Evolutionary conservation across 768 basidiomycete species (phyloP).

Genomic region (Gyrodon lividus): DNA sequence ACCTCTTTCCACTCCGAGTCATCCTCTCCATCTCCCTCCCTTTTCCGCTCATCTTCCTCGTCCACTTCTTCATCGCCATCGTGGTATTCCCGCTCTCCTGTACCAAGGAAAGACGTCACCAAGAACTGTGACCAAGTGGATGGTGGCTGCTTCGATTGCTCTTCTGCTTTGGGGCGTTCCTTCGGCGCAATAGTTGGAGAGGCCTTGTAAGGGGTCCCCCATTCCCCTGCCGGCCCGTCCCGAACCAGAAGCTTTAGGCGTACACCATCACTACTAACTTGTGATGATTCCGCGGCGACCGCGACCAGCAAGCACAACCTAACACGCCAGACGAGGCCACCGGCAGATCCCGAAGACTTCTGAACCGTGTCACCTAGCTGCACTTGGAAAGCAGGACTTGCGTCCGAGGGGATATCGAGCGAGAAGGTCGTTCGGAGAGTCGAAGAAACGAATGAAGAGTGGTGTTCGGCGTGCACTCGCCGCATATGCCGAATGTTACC

Average conservation of each 20-base stretch:
- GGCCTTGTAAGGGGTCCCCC: conserved; percentile 70
- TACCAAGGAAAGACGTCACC: conserved; percentile 38
- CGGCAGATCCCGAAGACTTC: conserved; percentile 33
- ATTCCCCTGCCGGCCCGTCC: conserved; percentile 64
- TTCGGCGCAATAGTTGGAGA: conserved; percentile 56
- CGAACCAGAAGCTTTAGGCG: conserved; percentile 51
- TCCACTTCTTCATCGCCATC: conserved; percentile 47
- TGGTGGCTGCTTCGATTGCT: background rate
- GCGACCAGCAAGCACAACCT: conserved; percentile 83
- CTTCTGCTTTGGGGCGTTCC: conserved; percentile 38
- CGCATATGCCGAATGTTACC: conserved; percentile 53
- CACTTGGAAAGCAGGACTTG: conserved; percentile 81
- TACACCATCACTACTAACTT: conserved; percentile 49
- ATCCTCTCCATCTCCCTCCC: conserved; percentile 51
- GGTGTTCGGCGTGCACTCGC: conserved; percentile 83
- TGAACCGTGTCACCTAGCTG: conserved; percentile 41
- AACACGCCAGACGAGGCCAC: conserved; percentile 91
- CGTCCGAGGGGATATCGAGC: conserved; percentile 91
- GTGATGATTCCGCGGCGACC: conserved; percentile 50
- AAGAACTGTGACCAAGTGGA: conserved; percentile 42
- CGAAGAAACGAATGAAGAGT: conserved; percentile 70
- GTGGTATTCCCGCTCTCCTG: conserved; percentile 51
- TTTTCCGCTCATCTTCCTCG: conserved; percentile 41
- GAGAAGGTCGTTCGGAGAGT: conserved; percentile 80
- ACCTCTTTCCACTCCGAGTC: conserved; percentile 73